These are phyloP conservation scores for Acanthamoeba castellanii DNA, from an alignment of 208 protist species.

Conservation along the genomic window DNA sequence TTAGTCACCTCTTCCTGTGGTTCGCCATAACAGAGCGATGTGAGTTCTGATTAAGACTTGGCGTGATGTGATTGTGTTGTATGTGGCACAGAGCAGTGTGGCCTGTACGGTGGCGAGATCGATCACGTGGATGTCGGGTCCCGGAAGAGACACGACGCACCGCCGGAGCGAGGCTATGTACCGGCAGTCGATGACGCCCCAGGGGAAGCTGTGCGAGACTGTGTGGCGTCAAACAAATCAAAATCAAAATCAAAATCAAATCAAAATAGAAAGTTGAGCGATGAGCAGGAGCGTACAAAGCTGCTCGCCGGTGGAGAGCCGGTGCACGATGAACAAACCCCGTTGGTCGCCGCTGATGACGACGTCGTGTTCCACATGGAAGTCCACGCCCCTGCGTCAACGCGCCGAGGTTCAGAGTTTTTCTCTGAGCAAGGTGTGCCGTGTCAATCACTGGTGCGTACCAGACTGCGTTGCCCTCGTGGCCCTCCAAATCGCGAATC, in stretches of 20 bases:
- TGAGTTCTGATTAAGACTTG: too few relatives aligned
- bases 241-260: neutral
- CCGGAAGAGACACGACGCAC: neutral
- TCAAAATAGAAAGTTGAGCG: neutral
- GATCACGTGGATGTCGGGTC: neutral
- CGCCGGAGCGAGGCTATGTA: neutral
- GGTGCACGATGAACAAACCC: neutral
- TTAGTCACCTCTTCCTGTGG: neutral
- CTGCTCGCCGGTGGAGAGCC: conserved; percentile 1
- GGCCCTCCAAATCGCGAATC: neutral
- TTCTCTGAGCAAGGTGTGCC: too few relatives aligned
- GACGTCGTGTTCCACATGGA: neutral
- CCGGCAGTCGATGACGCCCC: neutral
- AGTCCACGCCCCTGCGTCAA: neutral
- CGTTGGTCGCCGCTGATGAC: neutral
- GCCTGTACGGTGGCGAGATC: neutral
- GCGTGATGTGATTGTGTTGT: neutral
- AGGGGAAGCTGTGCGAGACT: neutral
- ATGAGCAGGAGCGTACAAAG: neutral
- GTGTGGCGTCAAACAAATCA: neutral
- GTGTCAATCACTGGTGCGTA: too few relatives aligned
- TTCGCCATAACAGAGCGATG: neutral
- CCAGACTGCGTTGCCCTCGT: neutral
- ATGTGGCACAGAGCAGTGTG: neutral
- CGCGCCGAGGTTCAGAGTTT: neutral